Conservation (phyloP, 208 protist genomes). For the Porcisia hertigi region DNA sequence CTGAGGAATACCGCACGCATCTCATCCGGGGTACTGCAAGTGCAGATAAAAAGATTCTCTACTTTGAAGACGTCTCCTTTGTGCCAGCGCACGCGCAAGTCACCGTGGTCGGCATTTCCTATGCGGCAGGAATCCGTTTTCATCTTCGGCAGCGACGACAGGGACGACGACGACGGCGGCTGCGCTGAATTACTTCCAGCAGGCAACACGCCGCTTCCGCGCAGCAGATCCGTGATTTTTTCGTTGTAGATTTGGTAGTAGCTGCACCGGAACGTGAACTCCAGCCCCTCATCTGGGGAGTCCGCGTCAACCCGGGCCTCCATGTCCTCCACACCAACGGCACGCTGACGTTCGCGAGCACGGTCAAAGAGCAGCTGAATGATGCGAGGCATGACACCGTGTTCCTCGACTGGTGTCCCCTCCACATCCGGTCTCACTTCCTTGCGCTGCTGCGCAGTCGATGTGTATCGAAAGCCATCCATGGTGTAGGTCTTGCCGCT, state of each 20-base stretch:
- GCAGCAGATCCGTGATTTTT: constrained; percentile 81
- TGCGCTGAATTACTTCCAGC: background rate
- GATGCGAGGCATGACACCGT: constrained; percentile 77
- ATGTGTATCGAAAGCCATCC: constrained; percentile 69
- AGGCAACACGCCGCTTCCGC: constrained; percentile 13
- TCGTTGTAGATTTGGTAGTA: constrained; percentile 94
- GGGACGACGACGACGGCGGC: background rate
- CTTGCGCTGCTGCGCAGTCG: constrained; percentile 5
- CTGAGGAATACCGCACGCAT: constrained; percentile 80
- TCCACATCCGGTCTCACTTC: constrained; percentile 26
- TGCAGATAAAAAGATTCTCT: constrained; percentile 87
- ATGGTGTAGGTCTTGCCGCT: constrained; percentile 92
- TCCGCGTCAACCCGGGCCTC: background rate
- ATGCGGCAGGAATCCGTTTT: constrained; percentile 1
- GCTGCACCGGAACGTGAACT: constrained; percentile 81
- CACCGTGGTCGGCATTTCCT: constrained; percentile 14
- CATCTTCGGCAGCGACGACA: background rate
- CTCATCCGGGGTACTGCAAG: constrained; percentile 60
- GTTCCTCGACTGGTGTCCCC: constrained; percentile 41
- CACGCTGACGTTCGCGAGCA: constrained; percentile 43
- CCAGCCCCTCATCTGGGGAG: constrained; percentile 29
- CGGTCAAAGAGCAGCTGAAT: constrained; percentile 86
- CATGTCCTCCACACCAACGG: constrained; percentile 4
- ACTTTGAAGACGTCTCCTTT: constrained; percentile 76
- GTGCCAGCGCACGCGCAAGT: constrained; percentile 65